Evolutionary conservation across 164 flowering plant genomes (phyloP).

Genomic region (Platanus orientalis): DNA sequence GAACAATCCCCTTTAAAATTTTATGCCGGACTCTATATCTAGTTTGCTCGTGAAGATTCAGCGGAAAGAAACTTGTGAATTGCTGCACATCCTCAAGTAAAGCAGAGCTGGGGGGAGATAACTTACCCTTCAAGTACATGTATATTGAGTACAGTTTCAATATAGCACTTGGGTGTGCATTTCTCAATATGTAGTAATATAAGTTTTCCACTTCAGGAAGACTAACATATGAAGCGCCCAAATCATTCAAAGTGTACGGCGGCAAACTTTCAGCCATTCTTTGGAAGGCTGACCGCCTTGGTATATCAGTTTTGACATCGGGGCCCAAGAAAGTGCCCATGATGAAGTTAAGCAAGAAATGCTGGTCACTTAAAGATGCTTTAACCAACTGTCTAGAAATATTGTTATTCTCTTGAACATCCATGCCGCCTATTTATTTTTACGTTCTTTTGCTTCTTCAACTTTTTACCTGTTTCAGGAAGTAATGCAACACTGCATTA

Average conservation of each 20-base stretch:
- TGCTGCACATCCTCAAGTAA: constrained; percentile 10
- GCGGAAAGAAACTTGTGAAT: constrained; percentile 14
- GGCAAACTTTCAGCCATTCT: constrained; percentile 17
- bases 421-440: constrained; percentile 9
- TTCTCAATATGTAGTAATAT: constrained; percentile 14
- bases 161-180: constrained; percentile 13
- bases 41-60: constrained; percentile 8
- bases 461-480: neutral
- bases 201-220: constrained; percentile 15
- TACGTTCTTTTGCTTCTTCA: no score
- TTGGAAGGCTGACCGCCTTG: constrained; percentile 18
- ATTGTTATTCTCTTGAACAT: neutral
- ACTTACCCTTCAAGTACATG: constrained; percentile 13
- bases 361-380: constrained; percentile 14
- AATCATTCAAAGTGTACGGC: constrained; percentile 8
- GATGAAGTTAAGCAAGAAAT: constrained; percentile 17
- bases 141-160: constrained; percentile 4
- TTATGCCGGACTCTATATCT: constrained; percentile 3
- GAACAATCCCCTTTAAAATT: constrained; percentile 11
- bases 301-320: constrained; percentile 18
- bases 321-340: constrained; percentile 20
- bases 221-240: constrained; percentile 6
- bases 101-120: neutral
- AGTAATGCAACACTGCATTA: neutral
- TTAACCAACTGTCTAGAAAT: constrained; percentile 6